Conservation (phyloP, 2,329 filamentous ascomycete species). For the Claviceps pusilla region DNA sequence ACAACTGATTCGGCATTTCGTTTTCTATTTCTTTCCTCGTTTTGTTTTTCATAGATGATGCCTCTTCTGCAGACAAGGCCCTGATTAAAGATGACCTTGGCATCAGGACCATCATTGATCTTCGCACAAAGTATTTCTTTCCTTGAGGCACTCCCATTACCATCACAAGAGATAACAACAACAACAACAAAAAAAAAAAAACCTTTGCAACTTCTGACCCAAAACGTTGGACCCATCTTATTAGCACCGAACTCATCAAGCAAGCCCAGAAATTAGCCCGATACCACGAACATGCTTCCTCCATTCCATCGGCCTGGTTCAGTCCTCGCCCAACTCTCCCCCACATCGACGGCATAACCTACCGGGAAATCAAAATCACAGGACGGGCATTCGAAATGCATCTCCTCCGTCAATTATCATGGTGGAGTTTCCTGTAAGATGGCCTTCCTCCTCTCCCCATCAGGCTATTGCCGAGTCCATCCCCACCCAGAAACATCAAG, state of each 20-base stretch:
- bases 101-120: constrained; percentile 61
- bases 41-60: constrained; percentile 44
- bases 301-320: constrained; percentile 26
- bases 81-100: constrained; percentile 43
- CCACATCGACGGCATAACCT: constrained; percentile 47
- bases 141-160: not conserved
- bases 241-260: constrained; percentile 57
- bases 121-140: constrained; percentile 51
- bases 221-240: not conserved
- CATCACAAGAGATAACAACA: not conserved
- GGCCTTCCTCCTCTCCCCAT: not conserved
- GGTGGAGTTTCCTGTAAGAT: constrained; percentile 46
- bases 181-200: not conserved
- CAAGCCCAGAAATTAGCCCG: constrained; percentile 46
- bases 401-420: constrained; percentile 53
- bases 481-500: not conserved
- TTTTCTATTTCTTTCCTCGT: not conserved
- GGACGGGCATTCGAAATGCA: constrained; percentile 54
- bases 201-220: not conserved
- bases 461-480: not conserved
- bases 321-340: constrained; percentile 37
- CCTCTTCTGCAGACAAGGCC: constrained; percentile 47
- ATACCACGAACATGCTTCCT: constrained; percentile 22
- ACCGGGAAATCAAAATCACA: constrained; percentile 58
- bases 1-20: not conserved